Evolutionary conservation across 176 grass and related monocot genomes (phyloP), one percentile per base, ranked within the genome.

Genomic region (Phragmites australis): DNA sequence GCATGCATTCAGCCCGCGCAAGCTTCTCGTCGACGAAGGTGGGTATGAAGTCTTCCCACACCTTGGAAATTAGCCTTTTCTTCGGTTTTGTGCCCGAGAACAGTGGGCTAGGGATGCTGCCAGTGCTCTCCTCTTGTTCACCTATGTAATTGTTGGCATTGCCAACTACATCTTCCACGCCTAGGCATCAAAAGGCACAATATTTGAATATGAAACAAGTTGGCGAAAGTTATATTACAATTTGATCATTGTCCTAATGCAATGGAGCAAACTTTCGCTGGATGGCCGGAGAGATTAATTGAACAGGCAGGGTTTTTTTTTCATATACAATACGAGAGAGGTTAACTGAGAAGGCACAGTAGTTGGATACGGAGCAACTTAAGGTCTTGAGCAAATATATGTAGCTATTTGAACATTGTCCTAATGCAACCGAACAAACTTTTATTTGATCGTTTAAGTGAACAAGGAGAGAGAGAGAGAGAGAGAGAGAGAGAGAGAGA

Each of bases 31-130:
- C 15, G 0, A 46, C 6, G 17, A 72, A 77, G 22, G 69, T 72
- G 65, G 85, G 79, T 26, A 42, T 65, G 65, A 87, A 77, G 26
- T 65, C 65, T 27, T 47, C 26, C 85, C 79, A 72, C 44, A 45
- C 64, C 55, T 77, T 82, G 2, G 79, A 87, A 22, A 9, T 27
- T 19, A 71, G 65, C 74, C 63, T 82, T 77, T 87, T 60, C 15
- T 76, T 87, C 3, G 1, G 32, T 8, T 47, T 83, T 56, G 39
- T 30, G 21, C 27, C 44, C 59, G 48, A 45, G 58, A 63, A 71
- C 6, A 44, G 27, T 44, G 85, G 73, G 48, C 37, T 12, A 1
- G 64, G 30, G 18, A 18, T 48, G 44, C 65, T 77, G 18, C 57
- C 79, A 1, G 7, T 76, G 73, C 21, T 70, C 37, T 77, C 73